Base-by-base conservation (phyloP, 352 stramenopile species). In the Pythium phragmiticola region DNA sequence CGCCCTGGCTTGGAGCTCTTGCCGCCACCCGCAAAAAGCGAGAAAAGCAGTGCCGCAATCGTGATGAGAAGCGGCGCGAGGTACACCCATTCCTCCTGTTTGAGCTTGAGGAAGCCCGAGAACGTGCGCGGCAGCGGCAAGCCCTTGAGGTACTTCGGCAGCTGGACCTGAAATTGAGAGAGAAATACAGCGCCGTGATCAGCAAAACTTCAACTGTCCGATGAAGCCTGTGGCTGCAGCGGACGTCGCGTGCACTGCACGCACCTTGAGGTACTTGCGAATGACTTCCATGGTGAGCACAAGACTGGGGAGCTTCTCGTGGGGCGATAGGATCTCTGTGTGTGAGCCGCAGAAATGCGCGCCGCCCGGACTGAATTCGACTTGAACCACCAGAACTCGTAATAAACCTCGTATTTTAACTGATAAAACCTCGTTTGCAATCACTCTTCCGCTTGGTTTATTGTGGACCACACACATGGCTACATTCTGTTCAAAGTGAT, bases 21-120 rank as follows among this genome's bases (percentile, higher is more conserved):
- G 26, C 80, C 78, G 12, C 64, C 42, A 11, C 57, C 51, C 23
- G 75, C 63, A 57, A 92, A 89, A 23, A 94, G 70, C 62, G 82
- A 84, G 58, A 88, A 75, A 12, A 89, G 77, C 60, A 94, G 66
- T 59, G 90, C 72, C 28, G 74, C 74, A 56, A 94, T 84, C 9
- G 84, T 90, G 51, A 94, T 74, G 43, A 94, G 72, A 46, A 94
- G 68, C n/a, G 86, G 86, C 59, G 82, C 82, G 55, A 94, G 73
- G 71, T 91, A 92, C 69, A 92, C 57, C 86, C 82, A 94, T 54
- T 94, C 86, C 13, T 87, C 80, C 53, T 90, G 80, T 73, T 88
- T 94, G 57, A 93, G 82, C 78, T 92, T 94, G 33, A 87, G 66
- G 58, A 94, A 90, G 56, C 86, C 86, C 19, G 73, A 73, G 52